Evolutionary conservation across 202 grass and related monocot genomes (phyloP).

Genomic region (Schoenoplectus triqueter): DNA sequence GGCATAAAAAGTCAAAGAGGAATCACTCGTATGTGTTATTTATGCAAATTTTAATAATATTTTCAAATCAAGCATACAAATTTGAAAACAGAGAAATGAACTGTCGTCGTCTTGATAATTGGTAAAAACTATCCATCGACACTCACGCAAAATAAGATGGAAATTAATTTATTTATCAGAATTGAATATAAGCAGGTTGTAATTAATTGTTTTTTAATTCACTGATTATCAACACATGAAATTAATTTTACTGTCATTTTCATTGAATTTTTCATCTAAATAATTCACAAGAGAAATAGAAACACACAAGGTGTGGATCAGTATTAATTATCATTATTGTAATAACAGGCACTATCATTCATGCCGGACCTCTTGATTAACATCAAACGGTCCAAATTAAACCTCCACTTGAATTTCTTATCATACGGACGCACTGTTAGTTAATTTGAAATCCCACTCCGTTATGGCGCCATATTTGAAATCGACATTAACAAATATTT

Average conservation of each 20-base stretch:
- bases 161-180: background rate
- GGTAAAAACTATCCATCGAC: too few species aligned
- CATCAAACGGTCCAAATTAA: background rate
- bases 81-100: too few species aligned
- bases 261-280: slow-evolving; percentile 3
- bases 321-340: too few species aligned
- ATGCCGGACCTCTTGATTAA: background rate
- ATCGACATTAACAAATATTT: background rate
- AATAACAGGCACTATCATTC: background rate
- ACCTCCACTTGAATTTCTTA: background rate
- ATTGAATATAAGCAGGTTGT: background rate
- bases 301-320: too few species aligned
- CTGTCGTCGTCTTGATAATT: too few species aligned
- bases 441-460: background rate
- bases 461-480: background rate
- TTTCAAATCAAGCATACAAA: too few species aligned
- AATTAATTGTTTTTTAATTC: background rate
- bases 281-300: background rate
- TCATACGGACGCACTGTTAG: background rate
- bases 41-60: too few species aligned
- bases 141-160: too few species aligned
- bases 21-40: too few species aligned
- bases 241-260: background rate
- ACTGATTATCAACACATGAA: background rate
- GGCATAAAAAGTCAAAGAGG: background rate